Base-by-base conservation (phyloP, 2,329 filamentous ascomycete genomes). In the Clarireedia monteithiana region DNA sequence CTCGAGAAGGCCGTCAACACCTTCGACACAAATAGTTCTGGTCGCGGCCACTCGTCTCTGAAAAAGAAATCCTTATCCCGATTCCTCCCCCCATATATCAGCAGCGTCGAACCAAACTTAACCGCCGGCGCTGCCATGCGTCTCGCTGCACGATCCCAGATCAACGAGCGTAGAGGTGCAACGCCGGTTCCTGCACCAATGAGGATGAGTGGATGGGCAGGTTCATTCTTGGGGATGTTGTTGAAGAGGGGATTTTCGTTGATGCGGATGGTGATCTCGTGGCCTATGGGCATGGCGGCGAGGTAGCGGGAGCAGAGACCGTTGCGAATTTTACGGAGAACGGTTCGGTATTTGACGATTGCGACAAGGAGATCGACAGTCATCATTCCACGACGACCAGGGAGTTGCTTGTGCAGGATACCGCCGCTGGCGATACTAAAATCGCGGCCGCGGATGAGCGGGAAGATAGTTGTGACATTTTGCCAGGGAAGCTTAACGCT, bases 221-320 rank as follows among this genome's bases (percentile, higher is more conserved):
- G 60, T 4, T 73, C 38, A 60, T 74, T 60, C 68, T 73, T 63
- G 67, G 77, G 62, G 70, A 74, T 66, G 70, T 67, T 67, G 55
- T 71, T 66, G 55, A 73, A 76, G 24, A 81, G 69, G 15, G 79
- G 72, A 59, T 79, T 75, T 68, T 76, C 15, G 96, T 73, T 0
- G 71, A 70, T 6, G 39, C 40, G 39, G 46, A 17, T 30, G 17
- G 17, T 20, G 44, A 48, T 42, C 24, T 15, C n/a, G 9, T 84
- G 82, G 1, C 79, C 79, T 0, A 15, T 30, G 4, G 71, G 69
- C 0, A 97, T 77, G 4, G 78, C 76, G 20, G 86, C 80, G 17
- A 97, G 77, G 68, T 96, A 97, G 24, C 89, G 82, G 5, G 94
- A 96, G 70, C 91, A 96, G 48, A 99, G 85, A 1, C 94, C 94